phyloP scores from a whole-genome alignment of 352 stramenopile species.

The Pseudoperonospora humuli region DNA sequence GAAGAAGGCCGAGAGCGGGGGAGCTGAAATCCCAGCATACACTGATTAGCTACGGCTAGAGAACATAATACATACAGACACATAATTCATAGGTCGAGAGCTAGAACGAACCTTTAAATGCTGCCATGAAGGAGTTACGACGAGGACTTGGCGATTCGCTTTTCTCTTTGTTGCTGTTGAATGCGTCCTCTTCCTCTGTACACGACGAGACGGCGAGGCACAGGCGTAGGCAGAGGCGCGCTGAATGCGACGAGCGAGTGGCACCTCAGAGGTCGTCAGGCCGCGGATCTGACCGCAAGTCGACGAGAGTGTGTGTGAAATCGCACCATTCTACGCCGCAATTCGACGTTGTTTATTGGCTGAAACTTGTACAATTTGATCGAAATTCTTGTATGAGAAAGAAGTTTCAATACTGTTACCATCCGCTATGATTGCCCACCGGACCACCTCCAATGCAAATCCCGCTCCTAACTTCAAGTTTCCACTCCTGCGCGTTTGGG shows the following conservation, averaged over 20 bases:
- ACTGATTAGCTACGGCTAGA: slow-evolving; percentile 2
- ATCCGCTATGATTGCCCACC: too few relatives aligned
- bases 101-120: slow-evolving; percentile 54
- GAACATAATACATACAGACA: not conserved
- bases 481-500: too few relatives aligned
- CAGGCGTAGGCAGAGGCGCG: slow-evolving; percentile 7
- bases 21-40: slow-evolving; percentile 30
- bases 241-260: slow-evolving; percentile 8
- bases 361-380: slow-evolving; percentile 4
- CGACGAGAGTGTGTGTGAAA: slow-evolving; percentile 3
- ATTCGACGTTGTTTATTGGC: slow-evolving; percentile 13
- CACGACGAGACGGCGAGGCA: slow-evolving; percentile 10
- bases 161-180: slow-evolving; percentile 2
- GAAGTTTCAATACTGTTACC: too few relatives aligned
- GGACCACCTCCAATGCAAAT: too few relatives aligned
- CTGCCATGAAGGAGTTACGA: slow-evolving; percentile 34
- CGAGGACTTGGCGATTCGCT: not conserved
- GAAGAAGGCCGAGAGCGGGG: slow-evolving; percentile 83
- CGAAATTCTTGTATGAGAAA: not conserved
- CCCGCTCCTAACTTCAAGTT: too few relatives aligned
- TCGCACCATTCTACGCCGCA: too few relatives aligned
- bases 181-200: slow-evolving; percentile 11
- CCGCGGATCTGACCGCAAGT: slow-evolving; percentile 15
- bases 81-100: not conserved
- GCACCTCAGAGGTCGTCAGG: slow-evolving; percentile 6